Percentiles rank a stretch among this genome's conserved stretches.
Evolutionary conservation across 2,329 filamentous ascomycete genomes (phyloP).

Genomic region (Fonsecaea erecta): DNA sequence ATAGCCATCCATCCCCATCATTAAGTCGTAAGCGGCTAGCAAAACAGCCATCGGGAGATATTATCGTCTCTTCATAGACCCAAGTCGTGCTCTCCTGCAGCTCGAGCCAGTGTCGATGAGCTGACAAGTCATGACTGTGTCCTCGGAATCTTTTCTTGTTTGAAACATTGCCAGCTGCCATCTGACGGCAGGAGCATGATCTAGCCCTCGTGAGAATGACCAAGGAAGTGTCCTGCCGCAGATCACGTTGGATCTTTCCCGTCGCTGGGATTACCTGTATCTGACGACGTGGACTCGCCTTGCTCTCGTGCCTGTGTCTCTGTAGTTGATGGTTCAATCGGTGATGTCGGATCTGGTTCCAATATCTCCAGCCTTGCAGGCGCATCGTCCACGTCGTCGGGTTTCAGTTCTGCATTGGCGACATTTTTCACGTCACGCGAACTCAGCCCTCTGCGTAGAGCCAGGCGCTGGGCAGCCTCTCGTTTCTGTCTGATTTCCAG

Average conservation of each 20-base stretch:
- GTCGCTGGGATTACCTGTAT: not conserved
- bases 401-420: conserved; percentile 15
- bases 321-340: conserved; percentile 1
- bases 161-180: not conserved
- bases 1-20: not conserved
- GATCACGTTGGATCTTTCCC: conserved; percentile 23
- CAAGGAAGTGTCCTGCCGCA: not conserved
- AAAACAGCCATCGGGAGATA: conserved; percentile 1
- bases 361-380: not conserved
- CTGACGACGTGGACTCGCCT: not conserved
- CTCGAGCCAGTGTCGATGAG: not conserved
- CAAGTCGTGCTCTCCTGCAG: not conserved
- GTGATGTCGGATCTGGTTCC: conserved; percentile 1
- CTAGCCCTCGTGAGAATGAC: not conserved
- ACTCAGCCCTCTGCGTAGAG: conserved; percentile 55
- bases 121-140: not conserved
- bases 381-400: conserved; percentile 2
- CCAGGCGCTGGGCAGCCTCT: conserved; percentile 60
- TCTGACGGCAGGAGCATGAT: not conserved
- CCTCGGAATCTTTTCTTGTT: not conserved
- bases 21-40: conserved; percentile 6
- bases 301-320: not conserved
- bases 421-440: conserved; percentile 13
- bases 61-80: not conserved
- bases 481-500: conserved; percentile 58